Conservation (phyloP, 2,329 filamentous ascomycete species). For the Diatrype stigma region DNA sequence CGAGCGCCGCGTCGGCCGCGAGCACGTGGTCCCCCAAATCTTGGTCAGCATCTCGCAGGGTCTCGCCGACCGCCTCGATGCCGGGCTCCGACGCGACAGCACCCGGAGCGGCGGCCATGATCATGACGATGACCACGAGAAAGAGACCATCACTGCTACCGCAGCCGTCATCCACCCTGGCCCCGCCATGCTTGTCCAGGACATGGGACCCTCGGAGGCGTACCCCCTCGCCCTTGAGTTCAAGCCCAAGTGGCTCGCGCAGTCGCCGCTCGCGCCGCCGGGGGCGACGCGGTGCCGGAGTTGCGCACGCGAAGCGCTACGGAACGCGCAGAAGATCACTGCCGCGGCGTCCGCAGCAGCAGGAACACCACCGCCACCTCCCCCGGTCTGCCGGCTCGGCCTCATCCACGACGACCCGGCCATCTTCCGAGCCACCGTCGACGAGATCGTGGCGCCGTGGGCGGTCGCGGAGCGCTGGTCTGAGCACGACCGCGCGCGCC, state of each 20-base stretch:
- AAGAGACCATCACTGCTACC: too few relatives aligned
- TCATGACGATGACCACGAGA: conserved; percentile 19
- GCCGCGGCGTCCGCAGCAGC: background rate
- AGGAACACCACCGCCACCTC: conserved; percentile 28
- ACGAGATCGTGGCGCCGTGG: conserved; percentile 34
- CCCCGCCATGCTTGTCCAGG: conserved; percentile 67
- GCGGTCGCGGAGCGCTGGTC: too few relatives aligned
- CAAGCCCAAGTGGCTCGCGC: conserved; percentile 80
- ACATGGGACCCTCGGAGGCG: conserved; percentile 54
- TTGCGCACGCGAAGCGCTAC: conserved; percentile 55
- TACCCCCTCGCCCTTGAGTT: conserved; percentile 58
- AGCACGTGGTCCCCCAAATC: conserved; percentile 28
- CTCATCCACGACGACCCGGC: conserved; percentile 50
- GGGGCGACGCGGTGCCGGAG: conserved; percentile 66
- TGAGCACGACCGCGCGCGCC: conserved; percentile 25
- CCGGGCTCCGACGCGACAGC: conserved; percentile 38
- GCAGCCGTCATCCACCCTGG: conserved; percentile 52
- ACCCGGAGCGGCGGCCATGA: conserved; percentile 40
- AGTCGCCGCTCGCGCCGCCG: conserved; percentile 67
- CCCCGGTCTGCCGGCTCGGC: conserved; percentile 59
- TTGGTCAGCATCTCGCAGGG: conserved; percentile 20
- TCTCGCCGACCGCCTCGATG: conserved; percentile 51
- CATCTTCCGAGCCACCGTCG: conserved; percentile 39
- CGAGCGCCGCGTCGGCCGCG: conserved; percentile 35
- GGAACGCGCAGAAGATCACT: conserved; percentile 38